Percentiles rank a stretch among this genome's conserved stretches.
Conservation (phyloP, 1,139 yeast genomes). For the Eremothecium cymbalariae region DNA sequence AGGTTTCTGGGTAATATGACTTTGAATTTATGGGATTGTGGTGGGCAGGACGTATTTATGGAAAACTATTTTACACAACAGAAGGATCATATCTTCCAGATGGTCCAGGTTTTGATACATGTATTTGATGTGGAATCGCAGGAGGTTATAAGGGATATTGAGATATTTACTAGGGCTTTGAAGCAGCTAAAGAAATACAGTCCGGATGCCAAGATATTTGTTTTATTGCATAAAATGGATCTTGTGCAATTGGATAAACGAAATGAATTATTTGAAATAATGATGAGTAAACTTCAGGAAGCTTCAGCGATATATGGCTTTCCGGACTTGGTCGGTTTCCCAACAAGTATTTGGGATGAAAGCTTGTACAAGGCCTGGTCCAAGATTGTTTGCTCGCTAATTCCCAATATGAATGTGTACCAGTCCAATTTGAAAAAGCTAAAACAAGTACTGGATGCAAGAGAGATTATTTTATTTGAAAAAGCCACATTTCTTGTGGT, state of each 20-base stretch:
- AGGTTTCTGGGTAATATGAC: constrained; percentile 93
- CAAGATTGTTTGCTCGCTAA: constrained; percentile 84
- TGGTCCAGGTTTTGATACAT: constrained; percentile 95
- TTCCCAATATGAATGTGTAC: constrained; percentile 81
- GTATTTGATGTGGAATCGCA: constrained; percentile 94
- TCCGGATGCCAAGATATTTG: constrained; percentile 89
- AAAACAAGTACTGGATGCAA: constrained; percentile 71
- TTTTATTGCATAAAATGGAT: constrained; percentile 92
- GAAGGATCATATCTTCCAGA: constrained; percentile 84
- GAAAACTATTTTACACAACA: constrained; percentile 85
- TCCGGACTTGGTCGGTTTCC: constrained; percentile 68
- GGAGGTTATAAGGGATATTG: constrained; percentile 87
- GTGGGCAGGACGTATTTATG: constrained; percentile 96
- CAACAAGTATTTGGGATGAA: constrained; percentile 98
- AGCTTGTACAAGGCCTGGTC: constrained; percentile 96
- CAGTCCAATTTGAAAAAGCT: constrained; percentile 70
- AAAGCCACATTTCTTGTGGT: constrained; percentile 89
- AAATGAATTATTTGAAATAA: constrained; percentile 70
- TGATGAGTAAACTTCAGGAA: constrained; percentile 74
- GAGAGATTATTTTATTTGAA: constrained; percentile 86
- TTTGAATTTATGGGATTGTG: constrained; percentile 94
- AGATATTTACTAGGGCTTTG: constrained; percentile 77
- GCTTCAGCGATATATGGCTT: constrained; percentile 76
- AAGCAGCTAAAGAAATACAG: constrained; percentile 76
- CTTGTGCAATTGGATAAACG: constrained; percentile 81